Conservation (phyloP, 2,329 filamentous ascomycete species). For the Ophiostoma perfectum region DNA sequence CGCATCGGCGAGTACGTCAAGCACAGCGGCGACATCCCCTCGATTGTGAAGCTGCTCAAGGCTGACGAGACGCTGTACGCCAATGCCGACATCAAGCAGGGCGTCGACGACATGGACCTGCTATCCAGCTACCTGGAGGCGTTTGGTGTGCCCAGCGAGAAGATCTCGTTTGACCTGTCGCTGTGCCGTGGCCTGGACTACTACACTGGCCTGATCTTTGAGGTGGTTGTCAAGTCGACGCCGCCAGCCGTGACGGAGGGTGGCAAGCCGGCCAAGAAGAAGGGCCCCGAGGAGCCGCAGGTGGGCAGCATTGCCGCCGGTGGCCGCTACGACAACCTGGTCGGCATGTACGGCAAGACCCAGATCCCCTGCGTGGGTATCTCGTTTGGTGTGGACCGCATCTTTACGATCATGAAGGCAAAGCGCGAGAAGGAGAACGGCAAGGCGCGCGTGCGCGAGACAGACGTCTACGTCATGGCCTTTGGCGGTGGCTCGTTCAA, state of each 20-base stretch:
- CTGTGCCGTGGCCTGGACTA: constrained; percentile 64
- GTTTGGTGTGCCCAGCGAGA: constrained; percentile 60
- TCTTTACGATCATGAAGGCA: constrained; percentile 86
- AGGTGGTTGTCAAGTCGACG: constrained; percentile 48
- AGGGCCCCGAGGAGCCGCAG: constrained; percentile 33
- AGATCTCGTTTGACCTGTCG: constrained; percentile 82
- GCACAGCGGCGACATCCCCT: constrained; percentile 32
- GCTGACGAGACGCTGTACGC: constrained; percentile 61
- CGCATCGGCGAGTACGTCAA: constrained; percentile 78
- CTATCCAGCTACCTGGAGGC: constrained; percentile 78
- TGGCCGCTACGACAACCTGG: constrained; percentile 86
- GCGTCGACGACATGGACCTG: constrained; percentile 72
- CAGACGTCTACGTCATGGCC: constrained; percentile 92
- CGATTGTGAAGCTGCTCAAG: constrained; percentile 68
- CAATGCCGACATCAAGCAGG: constrained; percentile 71
- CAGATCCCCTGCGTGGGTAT: constrained; percentile 88
- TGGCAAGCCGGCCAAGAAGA: constrained; percentile 29
- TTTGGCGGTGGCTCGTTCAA: constrained; percentile 70
- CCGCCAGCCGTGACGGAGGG: constrained; percentile 30
- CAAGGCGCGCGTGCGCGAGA: constrained; percentile 61
- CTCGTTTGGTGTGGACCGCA: constrained; percentile 91
- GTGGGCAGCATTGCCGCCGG: constrained; percentile 86
- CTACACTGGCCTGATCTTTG: constrained; percentile 77
- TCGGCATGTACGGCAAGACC: constrained; percentile 86
- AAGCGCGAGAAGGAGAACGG: constrained; percentile 47